Evolutionary conservation across 192 early-diverging fungal genomes (phyloP).

Genomic region (Gonapodya prolifera): DNA sequence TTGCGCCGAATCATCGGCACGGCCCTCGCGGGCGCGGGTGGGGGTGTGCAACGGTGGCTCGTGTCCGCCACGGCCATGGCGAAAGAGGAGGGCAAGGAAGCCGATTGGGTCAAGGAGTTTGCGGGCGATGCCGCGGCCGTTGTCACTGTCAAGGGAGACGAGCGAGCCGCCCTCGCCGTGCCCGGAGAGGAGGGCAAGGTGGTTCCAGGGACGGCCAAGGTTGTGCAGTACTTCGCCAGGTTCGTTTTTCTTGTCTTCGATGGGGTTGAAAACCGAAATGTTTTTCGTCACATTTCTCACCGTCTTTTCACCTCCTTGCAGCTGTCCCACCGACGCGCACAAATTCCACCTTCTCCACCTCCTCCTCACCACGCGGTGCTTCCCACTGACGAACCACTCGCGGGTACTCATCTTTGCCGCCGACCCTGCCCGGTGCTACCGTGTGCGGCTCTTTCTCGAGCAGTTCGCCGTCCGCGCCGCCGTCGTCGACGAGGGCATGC

Average conservation of each 20-base stretch:
- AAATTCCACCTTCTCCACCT: not conserved
- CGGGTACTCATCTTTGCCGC: not conserved
- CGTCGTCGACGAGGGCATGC: conserved; percentile 90
- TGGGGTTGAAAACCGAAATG: no score
- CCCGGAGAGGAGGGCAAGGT: not conserved
- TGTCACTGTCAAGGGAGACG: conserved; percentile 16
- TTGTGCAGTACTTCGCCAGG: not conserved
- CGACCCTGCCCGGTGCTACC: conserved; percentile 50
- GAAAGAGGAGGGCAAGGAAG: conserved; percentile 25
- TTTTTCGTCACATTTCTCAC: no score
- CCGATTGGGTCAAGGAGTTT: conserved; percentile 29
- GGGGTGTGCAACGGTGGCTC: not conserved
- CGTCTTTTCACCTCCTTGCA: no score
- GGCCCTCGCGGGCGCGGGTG: conserved; percentile 30
- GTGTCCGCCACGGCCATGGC: not conserved
- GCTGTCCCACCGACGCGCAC: not conserved
- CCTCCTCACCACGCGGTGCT: not conserved
- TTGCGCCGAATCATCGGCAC: conserved; percentile 57
- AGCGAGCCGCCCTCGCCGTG: not conserved
- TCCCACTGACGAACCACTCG: not conserved
- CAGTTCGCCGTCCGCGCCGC: conserved; percentile 87
- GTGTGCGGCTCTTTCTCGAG: conserved; percentile 86
- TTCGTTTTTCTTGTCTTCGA: not conserved
- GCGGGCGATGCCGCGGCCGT: conserved; percentile 31
- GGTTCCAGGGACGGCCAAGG: not conserved